Base-by-base conservation (phyloP, 495 filamentous ascomycete species). In the Talaromyces nanjingensis region DNA sequence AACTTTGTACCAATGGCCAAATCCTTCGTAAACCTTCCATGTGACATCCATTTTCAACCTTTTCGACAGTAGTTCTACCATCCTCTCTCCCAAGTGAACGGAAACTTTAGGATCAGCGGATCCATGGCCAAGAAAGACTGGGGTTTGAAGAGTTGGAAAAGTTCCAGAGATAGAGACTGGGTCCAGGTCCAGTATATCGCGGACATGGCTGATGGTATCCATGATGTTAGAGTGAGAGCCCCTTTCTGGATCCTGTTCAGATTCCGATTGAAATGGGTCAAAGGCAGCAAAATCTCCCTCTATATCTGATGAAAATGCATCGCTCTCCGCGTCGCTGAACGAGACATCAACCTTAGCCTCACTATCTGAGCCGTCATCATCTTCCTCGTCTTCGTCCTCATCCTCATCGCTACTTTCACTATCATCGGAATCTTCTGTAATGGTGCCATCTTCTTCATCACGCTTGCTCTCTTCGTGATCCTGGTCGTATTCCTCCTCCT, bases 1-100 rank as follows among this genome's bases (percentile, higher is more conserved):
- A 62, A 76, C 76, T 53, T 84, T 77, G 37, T 85, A 79, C 84
- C 83, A 86, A 70, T 87, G 85, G 1, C 82, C 82, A 1, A 86
- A 76, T 2, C 73, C 76, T 58, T 75, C 37, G 70, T 86, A 88
- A 42, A 74, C 73, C 65, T 74, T 78, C 75, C 77, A 85, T 20
- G 73, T 73, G 4, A 85, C 75, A 60, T 79, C 64, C 58, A 79
- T 70, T 3, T 76, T 80, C 8, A 84, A 71, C 1, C 63, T 58
- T 22, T 64, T 42, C 6, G 65, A 69, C 53, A 87, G 63, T 7
- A 70, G 69, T 29, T 74, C 69, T 16, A 70, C 67, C 64, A 84
- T n/a, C 3, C 69, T 63, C 47, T 72, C 64, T 5, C 84, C 84
- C 25, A 80, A 69, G 5, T 70, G 42, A 0, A 82, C 66, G n/a